Evolutionary conservation across 805 yeast species (phyloP), one percentile per base, ranked within the genome.

Genomic region (Yamadazyma endophytica): DNA sequence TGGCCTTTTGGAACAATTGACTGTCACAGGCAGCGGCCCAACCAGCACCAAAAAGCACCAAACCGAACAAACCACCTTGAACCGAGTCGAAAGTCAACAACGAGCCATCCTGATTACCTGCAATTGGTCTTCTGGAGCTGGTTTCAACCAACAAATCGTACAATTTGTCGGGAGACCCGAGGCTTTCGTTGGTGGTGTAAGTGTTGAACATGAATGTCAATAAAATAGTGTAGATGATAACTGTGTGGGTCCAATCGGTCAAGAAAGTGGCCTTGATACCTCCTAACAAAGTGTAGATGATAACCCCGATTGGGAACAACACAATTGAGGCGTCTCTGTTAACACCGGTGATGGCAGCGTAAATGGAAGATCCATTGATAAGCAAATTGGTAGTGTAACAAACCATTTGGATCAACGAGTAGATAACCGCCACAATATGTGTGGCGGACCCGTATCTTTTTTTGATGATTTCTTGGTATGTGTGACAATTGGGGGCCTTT

Each of bases 251-350:
- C 52, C 79, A 84, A 54, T 84, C 95, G 1, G 92, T 81, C 36
- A 84, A 54, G 54, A 84, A 82, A 3, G 92, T 83, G 2, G 94
- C 88, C 49, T 79, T 82, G 47, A 84, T 70, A 44, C 94, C 95
- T 44, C 95, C 95, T 47, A 81, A 77, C 31, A 82, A 56, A 2
- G 90, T 82, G 57, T 83, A 84, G 22, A 80, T 54, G 31, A 81
- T 70, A 27, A 82, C 87, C 49, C 89, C 89, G 12, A 68, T 39
- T 4, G 75, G 75, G 3, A 70, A 44, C 14, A 71, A 45, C 40
- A 69, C 59, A 24, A 62, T 56, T 3, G 72, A 68, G 9, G 75
- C 76, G 18, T 62, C 64, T 22, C 58, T 54, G 36, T 64, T 57
- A 58, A 69, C 64, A 5, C 74, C 75, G 6, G 73, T 64, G 9